Evolutionary conservation across 2,329 filamentous ascomycete species (phyloP).

Genomic region (Phialophora chinensis): DNA sequence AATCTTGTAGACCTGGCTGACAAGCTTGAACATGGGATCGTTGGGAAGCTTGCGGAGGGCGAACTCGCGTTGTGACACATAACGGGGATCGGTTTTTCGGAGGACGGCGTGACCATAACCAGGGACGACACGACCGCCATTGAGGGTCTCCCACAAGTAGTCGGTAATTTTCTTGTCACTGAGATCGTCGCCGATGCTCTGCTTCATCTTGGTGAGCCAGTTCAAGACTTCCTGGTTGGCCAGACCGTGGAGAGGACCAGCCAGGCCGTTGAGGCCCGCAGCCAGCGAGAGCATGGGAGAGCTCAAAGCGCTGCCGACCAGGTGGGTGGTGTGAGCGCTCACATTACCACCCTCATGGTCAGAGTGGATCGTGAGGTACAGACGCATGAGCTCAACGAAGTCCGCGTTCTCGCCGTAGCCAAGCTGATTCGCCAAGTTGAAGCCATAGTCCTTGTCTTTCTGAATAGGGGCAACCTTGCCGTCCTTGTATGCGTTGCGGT

Average conservation of each 20-base stretch:
- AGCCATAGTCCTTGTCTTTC: constrained; percentile 99
- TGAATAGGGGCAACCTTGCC: constrained; percentile 95
- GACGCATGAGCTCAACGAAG: constrained; percentile 97
- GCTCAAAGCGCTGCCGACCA: constrained; percentile 94
- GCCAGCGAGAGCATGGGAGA: constrained; percentile 96
- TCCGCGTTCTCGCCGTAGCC: constrained; percentile 93
- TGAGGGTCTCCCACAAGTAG: constrained; percentile 98
- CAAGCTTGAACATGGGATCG: constrained; percentile 99
- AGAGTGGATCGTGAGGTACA: constrained; percentile 99
- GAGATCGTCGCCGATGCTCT: constrained; percentile 87
- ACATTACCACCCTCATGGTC: constrained; percentile 99
- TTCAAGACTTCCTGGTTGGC: constrained; percentile 99
- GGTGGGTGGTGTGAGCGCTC: constrained; percentile 96
- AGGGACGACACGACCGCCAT: constrained; percentile 92
- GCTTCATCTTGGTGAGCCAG: constrained; percentile 99
- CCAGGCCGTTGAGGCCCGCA: constrained; percentile 96
- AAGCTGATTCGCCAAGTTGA: constrained; percentile 99
- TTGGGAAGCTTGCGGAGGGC: constrained; percentile 91
- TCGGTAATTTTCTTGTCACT: constrained; percentile 96
- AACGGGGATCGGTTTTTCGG: constrained; percentile 99
- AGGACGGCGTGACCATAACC: constrained; percentile 99
- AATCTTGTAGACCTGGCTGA: constrained; percentile 99
- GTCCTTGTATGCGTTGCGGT: constrained; percentile 99
- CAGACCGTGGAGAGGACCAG: constrained; percentile 96
- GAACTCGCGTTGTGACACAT: constrained; percentile 97